Percentiles rank a stretch among this genome's conserved stretches.
phyloP scores from a whole-genome alignment of 345 rosid genomes.

The Gossypium herbaceum region DNA sequence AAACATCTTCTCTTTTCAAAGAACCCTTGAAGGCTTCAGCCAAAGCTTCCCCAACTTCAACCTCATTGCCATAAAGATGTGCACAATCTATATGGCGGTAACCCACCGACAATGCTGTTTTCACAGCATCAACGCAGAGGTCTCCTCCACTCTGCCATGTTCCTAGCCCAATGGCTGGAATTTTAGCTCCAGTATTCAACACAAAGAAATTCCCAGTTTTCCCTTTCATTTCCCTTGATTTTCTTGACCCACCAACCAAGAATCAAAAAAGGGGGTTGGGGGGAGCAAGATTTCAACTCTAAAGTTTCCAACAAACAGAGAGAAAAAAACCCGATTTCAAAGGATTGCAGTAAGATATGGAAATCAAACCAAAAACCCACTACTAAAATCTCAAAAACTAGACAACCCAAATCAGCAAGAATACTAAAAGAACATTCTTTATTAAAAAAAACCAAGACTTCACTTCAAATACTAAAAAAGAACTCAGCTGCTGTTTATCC shows the following conservation, averaged over 20 bases:
- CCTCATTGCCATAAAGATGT: conserved; percentile 59
- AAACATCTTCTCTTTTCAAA: conserved; percentile 49
- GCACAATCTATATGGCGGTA: conserved; percentile 65
- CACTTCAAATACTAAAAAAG: background rate
- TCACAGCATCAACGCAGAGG: conserved; percentile 52
- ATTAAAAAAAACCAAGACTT: conserved; percentile 7
- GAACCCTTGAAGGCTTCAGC: conserved; percentile 38
- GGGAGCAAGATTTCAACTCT: background rate
- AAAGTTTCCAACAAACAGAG: background rate
- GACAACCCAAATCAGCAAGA: conserved; percentile 11
- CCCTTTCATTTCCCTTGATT: conserved; percentile 37
- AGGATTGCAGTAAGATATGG: background rate
- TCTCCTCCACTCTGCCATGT: conserved; percentile 67
- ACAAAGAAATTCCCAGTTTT: conserved; percentile 40
- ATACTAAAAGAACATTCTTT: background rate
- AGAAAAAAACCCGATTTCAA: background rate
- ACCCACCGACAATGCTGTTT: conserved; percentile 50
- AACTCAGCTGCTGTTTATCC: conserved; percentile 12
- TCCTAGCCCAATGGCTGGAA: conserved; percentile 60
- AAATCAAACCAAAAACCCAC: conserved; percentile 15
- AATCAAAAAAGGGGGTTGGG: background rate
- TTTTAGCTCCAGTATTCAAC: conserved; percentile 54
- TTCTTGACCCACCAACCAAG: background rate
- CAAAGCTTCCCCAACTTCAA: conserved; percentile 59
- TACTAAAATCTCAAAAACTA: conserved; percentile 8